These are phyloP conservation scores for Clitoria ternatea DNA, from an alignment of 306 rosid species.

Conservation along the genomic window DNA sequence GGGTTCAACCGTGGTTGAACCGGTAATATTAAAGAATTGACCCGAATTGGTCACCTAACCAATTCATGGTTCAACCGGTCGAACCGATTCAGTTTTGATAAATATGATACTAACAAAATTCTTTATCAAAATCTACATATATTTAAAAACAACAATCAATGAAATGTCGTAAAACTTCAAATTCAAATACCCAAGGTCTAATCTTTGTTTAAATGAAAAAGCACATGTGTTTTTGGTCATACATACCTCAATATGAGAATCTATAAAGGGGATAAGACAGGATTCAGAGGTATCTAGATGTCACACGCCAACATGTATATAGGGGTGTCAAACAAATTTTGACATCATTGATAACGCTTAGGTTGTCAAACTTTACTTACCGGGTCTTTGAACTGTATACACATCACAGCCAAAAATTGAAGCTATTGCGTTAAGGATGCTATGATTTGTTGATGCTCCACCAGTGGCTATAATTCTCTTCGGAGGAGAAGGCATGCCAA, in stretches of 20 bases:
- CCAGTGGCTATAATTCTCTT: conserved; percentile 93
- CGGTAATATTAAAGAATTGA: too few species aligned
- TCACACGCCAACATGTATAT: background rate
- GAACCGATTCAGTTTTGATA: too few species aligned
- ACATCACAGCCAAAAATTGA: conserved; percentile 85
- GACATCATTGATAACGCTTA: background rate
- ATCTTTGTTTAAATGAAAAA: background rate
- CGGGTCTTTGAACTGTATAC: conserved; percentile 89
- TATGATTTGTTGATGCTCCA: conserved; percentile 83
- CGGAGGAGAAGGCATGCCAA: conserved; percentile 96
- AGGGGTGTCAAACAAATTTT: background rate
- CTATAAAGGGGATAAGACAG: background rate
- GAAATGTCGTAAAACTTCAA: too few species aligned
- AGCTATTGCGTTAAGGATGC: conserved; percentile 71
- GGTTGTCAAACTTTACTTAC: conserved; percentile 33
- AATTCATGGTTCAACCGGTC: too few species aligned
- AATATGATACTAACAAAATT: too few species aligned
- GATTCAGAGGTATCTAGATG: background rate
- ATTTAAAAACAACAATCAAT: too few species aligned
- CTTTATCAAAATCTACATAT: too few species aligned
- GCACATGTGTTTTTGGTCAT: background rate
- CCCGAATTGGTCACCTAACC: too few species aligned
- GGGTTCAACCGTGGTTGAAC: too few species aligned
- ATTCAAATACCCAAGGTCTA: background rate
- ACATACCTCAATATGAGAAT: background rate